Base-by-base conservation (phyloP, 495 filamentous ascomycete genomes). In the Cladorrhinum samala region DNA sequence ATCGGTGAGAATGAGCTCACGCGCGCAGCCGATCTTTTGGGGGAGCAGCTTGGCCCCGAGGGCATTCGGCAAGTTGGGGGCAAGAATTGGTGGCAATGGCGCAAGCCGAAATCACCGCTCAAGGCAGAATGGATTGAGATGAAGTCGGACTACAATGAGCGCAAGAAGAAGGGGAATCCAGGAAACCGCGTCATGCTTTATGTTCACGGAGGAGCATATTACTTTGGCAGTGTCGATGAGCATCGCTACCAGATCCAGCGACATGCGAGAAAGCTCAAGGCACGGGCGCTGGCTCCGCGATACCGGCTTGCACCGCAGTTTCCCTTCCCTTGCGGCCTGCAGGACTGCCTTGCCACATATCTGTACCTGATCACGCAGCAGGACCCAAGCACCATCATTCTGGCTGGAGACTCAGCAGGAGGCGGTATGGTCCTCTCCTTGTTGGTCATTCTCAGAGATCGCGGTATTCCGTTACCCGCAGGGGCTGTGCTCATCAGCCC, bases 41-140 rank as follows among this genome's bases (percentile, higher is more conserved):
- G 77, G 33, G 74, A 78, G 14, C 83, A 96, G 62, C 77, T 96
- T 21, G 92, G 92, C 0, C 78, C 77, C 3, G 77, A 83, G 14
- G 91, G 88, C 0, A 75, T 96, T 18, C 69, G 76, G 19, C 78
- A 78, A 38, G 79, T 96, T 1, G 92, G 92, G 17, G 92, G 92
- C 0, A 77, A 79, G 67, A 81, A 81, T 38, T 97, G 92, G 92
- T 97, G 92, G 92, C 88, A 90, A 72, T 97, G 92, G 92, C 83
- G 92, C 50, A 69, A 70, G 49, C 72, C 71, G 8, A 71, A 78
- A 14, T 76, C 72, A 25, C 78, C 80, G 0, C 68, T 94, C 46
- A 83, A 82, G 62, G 90, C 87, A 1, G 93, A 97, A 65, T 96
- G 89, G 92, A 85, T 97, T 56, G 93, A 96, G 75, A 96, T 96